phyloP scores from a whole-genome alignment of 164 flowering plant species.

The Warburgia ugandensis region DNA sequence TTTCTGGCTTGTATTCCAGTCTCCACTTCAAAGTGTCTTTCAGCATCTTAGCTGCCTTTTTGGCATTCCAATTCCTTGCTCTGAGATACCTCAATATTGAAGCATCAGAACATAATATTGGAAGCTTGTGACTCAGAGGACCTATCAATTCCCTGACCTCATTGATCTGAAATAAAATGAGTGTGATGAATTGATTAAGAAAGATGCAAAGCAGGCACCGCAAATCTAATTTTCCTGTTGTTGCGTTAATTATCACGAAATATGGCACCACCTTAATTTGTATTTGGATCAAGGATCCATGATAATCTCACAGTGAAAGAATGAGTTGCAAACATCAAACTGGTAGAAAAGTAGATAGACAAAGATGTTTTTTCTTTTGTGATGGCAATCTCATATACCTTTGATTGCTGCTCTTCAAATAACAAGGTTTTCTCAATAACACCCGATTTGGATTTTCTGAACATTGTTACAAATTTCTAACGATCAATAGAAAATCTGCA shows the following conservation, averaged over 20 bases:
- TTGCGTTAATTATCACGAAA: background rate
- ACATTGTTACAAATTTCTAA: too few species aligned
- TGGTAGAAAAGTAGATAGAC: too few species aligned
- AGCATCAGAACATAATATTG: conserved; percentile 37
- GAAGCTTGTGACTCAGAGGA: conserved; percentile 22
- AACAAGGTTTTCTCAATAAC: conserved; percentile 19
- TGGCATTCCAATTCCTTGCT: conserved; percentile 53
- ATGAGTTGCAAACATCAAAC: too few species aligned
- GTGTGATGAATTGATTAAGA: background rate
- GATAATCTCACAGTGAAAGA: background rate
- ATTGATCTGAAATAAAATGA: conserved; percentile 24
- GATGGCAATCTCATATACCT: conserved; percentile 18
- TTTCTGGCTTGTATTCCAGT: conserved; percentile 43
- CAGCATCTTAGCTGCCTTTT: conserved; percentile 54
- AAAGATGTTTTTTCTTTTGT: too few species aligned
- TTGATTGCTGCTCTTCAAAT: conserved; percentile 30
- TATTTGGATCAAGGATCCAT: background rate
- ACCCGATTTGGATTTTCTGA: conserved; percentile 11
- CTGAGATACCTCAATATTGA: conserved; percentile 43
- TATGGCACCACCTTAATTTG: background rate
- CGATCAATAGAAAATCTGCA: too few species aligned
- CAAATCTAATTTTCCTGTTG: background rate
- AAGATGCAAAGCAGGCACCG: background rate
- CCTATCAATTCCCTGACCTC: conserved; percentile 30
- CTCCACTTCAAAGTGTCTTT: conserved; percentile 59